Evolutionary conservation across 441 rosid genomes (phyloP).

Genomic region (Gossypium lobatum): DNA sequence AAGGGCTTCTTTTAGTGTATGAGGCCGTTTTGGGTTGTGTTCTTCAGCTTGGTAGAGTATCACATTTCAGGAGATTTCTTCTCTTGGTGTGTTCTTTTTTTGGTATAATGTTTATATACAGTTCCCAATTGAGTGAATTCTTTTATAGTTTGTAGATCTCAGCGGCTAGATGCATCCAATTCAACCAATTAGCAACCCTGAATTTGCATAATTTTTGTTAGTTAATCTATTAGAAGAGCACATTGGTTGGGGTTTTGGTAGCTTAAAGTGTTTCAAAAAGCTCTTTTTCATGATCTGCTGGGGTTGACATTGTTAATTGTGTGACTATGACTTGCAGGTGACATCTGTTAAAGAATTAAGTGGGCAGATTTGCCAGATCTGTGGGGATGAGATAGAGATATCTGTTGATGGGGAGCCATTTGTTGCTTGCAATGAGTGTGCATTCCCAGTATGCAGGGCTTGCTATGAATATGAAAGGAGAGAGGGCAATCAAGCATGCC

Average conservation of each 20-base stretch:
- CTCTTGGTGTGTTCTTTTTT: neutral
- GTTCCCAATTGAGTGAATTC: slow-evolving; percentile 2
- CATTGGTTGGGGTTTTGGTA: neutral
- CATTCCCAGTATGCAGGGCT: slow-evolving; percentile 74
- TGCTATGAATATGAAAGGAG: slow-evolving; percentile 84
- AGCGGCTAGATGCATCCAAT: slow-evolving; percentile 18
- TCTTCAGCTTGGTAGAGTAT: slow-evolving; percentile 12
- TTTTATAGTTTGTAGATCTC: slow-evolving; percentile 14
- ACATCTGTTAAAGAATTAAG: slow-evolving; percentile 62
- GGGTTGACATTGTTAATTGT: slow-evolving; percentile 10
- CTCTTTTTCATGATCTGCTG: slow-evolving; percentile 8
- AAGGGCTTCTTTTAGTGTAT: neutral
- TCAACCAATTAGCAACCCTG: slow-evolving; percentile 21
- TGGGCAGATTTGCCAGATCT: slow-evolving; percentile 76
- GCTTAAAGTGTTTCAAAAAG: neutral
- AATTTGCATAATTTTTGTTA: slow-evolving; percentile 11
- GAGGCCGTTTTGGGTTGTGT: neutral
- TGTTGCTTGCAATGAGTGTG: slow-evolving; percentile 90
- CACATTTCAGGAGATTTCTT: neutral
- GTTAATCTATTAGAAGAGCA: neutral
- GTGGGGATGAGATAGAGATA: slow-evolving; percentile 75
- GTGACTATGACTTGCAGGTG: slow-evolving; percentile 36
- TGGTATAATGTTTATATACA: neutral
- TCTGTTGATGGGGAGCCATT: slow-evolving; percentile 62
- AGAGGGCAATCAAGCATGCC: slow-evolving; percentile 79